phyloP scores from a whole-genome alignment of 441 rosid genomes.

The Gossypium schwendimanii region DNA sequence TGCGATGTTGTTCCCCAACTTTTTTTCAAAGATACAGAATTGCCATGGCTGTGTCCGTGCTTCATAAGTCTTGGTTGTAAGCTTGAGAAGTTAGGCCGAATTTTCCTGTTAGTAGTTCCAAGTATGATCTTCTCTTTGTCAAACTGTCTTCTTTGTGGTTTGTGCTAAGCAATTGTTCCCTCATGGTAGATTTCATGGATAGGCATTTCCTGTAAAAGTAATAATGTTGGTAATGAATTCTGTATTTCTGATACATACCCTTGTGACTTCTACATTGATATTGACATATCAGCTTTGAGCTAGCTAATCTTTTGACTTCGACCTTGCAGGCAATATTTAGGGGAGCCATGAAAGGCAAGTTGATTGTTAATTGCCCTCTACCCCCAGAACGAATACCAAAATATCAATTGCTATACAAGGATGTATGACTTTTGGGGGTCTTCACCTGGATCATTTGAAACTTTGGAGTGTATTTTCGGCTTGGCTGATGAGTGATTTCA shows the following conservation, averaged over 20 bases:
- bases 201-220: not conserved
- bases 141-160: not conserved
- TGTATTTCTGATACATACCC: not conserved
- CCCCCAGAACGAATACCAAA: constrained; percentile 72
- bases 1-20: not conserved
- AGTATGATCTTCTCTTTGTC: not conserved
- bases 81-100: not conserved
- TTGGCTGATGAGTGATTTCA: not conserved
- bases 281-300: not conserved
- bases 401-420: constrained; percentile 67
- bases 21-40: not conserved
- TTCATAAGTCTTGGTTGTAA: not conserved
- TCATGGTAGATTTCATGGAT: not conserved
- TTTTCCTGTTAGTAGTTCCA: not conserved
- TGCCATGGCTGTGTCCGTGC: not conserved
- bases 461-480: not conserved
- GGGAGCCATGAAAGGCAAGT: constrained; percentile 79
- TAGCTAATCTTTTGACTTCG: not conserved
- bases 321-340: constrained; percentile 51
- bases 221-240: not conserved
- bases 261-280: not conserved
- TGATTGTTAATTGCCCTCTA: constrained; percentile 62
- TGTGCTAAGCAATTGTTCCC: not conserved
- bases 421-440: constrained; percentile 28
- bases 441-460: not conserved